Conservation (phyloP, 345 rosid genomes). For the Brassica cretica region DNA sequence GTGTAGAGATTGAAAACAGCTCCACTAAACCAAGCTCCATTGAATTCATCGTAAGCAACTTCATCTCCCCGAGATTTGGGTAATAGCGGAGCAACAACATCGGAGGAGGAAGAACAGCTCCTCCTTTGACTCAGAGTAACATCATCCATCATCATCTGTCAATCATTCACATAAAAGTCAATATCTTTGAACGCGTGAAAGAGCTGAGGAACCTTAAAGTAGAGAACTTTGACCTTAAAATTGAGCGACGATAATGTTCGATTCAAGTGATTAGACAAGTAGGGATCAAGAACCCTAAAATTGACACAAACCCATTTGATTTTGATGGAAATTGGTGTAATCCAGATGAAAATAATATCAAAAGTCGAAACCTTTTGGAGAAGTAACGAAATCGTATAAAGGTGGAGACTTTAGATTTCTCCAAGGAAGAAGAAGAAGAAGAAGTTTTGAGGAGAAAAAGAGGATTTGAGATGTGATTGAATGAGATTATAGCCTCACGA, state of each 20-base stretch:
- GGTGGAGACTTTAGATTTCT: too few relatives aligned
- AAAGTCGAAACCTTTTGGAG: neutral
- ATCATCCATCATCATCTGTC: slow-evolving; percentile 60
- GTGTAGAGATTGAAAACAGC: slow-evolving; percentile 89
- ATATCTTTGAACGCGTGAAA: neutral
- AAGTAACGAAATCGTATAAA: too few relatives aligned
- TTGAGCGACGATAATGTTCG: neutral
- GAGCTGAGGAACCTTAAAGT: slow-evolving; percentile 6
- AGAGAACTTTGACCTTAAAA: slow-evolving; percentile 3
- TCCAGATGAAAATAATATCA: neutral
- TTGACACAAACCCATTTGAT: slow-evolving; percentile 9
- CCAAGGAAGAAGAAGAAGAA: too few relatives aligned
- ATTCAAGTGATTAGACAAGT: neutral
- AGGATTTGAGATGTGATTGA: too few relatives aligned
- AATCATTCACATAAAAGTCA: neutral
- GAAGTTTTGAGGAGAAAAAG: too few relatives aligned
- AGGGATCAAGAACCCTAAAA: slow-evolving; percentile 11
- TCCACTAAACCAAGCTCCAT: slow-evolving; percentile 71
- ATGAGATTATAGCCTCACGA: too few relatives aligned
- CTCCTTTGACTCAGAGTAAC: slow-evolving; percentile 44
- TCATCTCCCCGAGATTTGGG: slow-evolving; percentile 51
- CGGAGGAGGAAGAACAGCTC: slow-evolving; percentile 26
- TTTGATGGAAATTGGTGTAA: neutral
- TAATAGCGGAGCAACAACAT: slow-evolving; percentile 51
- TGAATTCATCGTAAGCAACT: slow-evolving; percentile 63